Conservation (phyloP, 768 basidiomycete species). For the Psilocybe tampanensis region DNA sequence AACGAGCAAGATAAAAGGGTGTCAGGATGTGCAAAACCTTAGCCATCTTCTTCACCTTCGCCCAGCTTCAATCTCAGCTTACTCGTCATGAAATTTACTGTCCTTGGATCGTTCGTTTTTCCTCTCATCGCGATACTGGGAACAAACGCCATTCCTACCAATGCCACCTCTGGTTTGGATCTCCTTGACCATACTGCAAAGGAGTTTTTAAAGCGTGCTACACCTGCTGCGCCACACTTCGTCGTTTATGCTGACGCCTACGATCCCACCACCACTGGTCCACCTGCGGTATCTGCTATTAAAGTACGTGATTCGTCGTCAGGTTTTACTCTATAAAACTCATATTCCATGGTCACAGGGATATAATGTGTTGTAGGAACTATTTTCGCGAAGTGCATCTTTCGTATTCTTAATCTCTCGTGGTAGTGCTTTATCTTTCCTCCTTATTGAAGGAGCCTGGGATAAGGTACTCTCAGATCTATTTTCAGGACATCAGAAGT, state of each 20-base stretch:
- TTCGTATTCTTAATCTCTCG: background rate
- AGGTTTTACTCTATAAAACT: background rate
- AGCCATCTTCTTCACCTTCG: background rate
- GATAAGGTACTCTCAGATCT: conserved; percentile 44
- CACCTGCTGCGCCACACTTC: conserved; percentile 53
- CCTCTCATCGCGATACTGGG: conserved; percentile 4
- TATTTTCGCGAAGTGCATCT: background rate
- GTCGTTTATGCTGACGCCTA: conserved; percentile 45
- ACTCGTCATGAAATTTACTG: conserved; percentile 13
- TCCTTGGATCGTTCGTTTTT: conserved; percentile 1
- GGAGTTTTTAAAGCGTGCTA: conserved; percentile 37
- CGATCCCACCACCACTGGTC: conserved; percentile 44
- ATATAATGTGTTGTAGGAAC: conserved; percentile 57
- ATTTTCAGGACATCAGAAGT: background rate
- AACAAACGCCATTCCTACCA: conserved; percentile 13
- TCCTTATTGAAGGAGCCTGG: conserved; percentile 55
- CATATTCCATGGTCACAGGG: conserved; percentile 35
- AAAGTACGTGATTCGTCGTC: conserved; percentile 29
- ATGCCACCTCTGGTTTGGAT: conserved; percentile 22
- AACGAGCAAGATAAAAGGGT: conserved; percentile 12
- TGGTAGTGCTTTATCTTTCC: conserved; percentile 51
- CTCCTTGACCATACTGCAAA: conserved; percentile 30
- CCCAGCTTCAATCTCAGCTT: background rate
- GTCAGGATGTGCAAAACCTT: background rate
- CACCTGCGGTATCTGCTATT: conserved; percentile 48